A percentile compares a stretch with the other conserved stretches of the same genome.
phyloP scores from a whole-genome alignment of 768 basidiomycete species.

The Leucogyrophana mollusca region DNA sequence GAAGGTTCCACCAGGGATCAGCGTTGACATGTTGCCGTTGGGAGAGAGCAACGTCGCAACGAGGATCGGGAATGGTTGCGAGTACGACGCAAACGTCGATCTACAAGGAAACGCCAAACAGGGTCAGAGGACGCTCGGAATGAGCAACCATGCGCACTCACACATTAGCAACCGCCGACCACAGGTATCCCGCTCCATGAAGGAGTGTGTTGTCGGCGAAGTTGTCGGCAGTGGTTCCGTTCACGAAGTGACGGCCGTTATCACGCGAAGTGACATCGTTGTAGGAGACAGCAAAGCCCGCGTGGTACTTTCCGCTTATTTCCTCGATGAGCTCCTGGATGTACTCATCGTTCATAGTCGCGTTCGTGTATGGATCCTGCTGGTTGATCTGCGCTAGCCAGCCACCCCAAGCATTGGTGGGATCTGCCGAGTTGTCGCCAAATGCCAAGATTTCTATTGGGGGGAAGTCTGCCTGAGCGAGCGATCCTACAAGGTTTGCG shows the following conservation, averaged over 20 bases:
- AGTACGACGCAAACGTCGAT: conserved; percentile 23
- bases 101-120: conserved; percentile 13
- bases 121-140: neutral
- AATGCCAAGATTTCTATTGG: conserved; percentile 20
- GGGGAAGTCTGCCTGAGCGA: conserved; percentile 28
- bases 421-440: conserved; percentile 8
- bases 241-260: conserved; percentile 15
- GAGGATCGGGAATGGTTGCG: conserved; percentile 35
- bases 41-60: conserved; percentile 21
- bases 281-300: conserved; percentile 9
- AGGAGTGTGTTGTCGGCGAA: conserved; percentile 14
- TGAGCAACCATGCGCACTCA: no score
- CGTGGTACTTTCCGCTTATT: conserved; percentile 13
- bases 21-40: conserved; percentile 12
- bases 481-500: conserved; percentile 20
- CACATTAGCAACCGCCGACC: conserved; percentile 24
- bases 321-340: conserved; percentile 15
- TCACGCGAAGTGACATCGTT: conserved; percentile 10
- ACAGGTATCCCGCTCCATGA: conserved; percentile 24
- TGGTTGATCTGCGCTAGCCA: conserved; percentile 17
- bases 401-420: conserved; percentile 11
- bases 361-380: conserved; percentile 10
- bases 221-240: conserved; percentile 11
- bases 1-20: conserved; percentile 9
- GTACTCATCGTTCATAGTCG: conserved; percentile 10